Conservation (phyloP, 2,329 filamentous ascomycete species). For the Gyromitra esculenta region DNA sequence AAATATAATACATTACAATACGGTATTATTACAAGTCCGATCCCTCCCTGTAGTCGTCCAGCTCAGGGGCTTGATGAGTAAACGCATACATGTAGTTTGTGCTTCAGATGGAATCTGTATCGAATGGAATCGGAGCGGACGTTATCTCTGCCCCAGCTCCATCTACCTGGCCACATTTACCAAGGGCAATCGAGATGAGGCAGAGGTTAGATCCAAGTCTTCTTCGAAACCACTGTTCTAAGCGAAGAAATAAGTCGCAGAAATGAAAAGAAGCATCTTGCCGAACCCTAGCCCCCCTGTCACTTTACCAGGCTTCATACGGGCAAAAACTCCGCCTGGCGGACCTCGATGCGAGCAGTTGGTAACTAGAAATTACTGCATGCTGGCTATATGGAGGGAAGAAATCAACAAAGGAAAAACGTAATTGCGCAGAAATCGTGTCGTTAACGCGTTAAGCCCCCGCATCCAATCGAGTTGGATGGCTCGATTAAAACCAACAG, state of each 20-base stretch:
- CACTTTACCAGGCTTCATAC: neutral
- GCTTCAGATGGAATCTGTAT: neutral
- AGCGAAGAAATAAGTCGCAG: neutral
- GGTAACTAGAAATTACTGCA: too few species aligned
- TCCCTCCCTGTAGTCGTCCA: neutral
- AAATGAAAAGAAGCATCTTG: neutral
- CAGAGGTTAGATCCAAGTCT: neutral
- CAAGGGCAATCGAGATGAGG: neutral
- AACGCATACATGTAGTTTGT: neutral
- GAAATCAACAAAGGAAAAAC: too few species aligned
- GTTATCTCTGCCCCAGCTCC: neutral
- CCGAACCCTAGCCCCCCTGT: neutral
- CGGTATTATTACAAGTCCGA: too few species aligned
- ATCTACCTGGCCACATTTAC: neutral
- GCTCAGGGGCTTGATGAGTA: neutral
- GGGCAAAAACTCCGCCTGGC: too few species aligned
- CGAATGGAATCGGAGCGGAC: neutral
- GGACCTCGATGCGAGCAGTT: too few species aligned
- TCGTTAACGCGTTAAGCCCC: neutral
- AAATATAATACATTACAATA: too few species aligned
- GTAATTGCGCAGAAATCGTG: neutral
- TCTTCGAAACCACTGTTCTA: neutral
- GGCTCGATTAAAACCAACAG: neutral
- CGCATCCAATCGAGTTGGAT: too few species aligned
- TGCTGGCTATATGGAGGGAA: too few species aligned